Evolutionary conservation across 1,284 basidiomycete species (phyloP), one percentile per base, ranked within the genome.

Genomic region (Irpex sp.): DNA sequence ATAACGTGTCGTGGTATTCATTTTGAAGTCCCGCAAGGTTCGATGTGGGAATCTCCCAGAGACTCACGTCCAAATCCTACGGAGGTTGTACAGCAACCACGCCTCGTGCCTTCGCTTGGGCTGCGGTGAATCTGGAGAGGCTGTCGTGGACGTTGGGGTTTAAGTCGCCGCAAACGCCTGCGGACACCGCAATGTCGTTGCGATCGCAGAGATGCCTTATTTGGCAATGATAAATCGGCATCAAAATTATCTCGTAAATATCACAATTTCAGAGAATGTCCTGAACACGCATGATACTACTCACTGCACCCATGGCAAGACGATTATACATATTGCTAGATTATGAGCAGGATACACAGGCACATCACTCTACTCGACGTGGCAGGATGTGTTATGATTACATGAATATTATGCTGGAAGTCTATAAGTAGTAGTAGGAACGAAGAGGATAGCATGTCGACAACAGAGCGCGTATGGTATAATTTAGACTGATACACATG

Each of bases 1-100:
- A 61, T 74, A 74, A 37, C 73, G 69, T 26, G 67, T 62, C 21
- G 71, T 68, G 2, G 71, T 70, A 37, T 69, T 70, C 57, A 72
- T 66, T 56, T 51, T 51, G 17, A 51, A 51, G 49, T 51, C 15
- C 49, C 49, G 49, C 49, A 51, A 51, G n/a, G n/a, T 51, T 51
- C 49, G 15, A 17, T n/a, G 49, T 51, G 49, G 49, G 49, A 51
- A 21, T 51, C 49, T 51, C 49, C 49, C 49, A 51, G 49, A 21
- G 49, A 51, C 49, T 51, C 49, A 21, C 49, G 15, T 9, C 7
- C 49, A 21, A 51, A 13, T 51, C n/a, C 7, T 51, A 51, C 19
- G 17, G 11, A 19, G 13, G 11, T 17, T 51, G 13, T 17, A 13
- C 15, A 51, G 49, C 11, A 21, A n/a, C 49, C 49, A 17, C 13